Percentiles rank a stretch among this genome's conserved stretches.
These are phyloP conservation scores for Simmondsia chinensis DNA, from an alignment of 148 eudicot species.

Conservation along the genomic window DNA sequence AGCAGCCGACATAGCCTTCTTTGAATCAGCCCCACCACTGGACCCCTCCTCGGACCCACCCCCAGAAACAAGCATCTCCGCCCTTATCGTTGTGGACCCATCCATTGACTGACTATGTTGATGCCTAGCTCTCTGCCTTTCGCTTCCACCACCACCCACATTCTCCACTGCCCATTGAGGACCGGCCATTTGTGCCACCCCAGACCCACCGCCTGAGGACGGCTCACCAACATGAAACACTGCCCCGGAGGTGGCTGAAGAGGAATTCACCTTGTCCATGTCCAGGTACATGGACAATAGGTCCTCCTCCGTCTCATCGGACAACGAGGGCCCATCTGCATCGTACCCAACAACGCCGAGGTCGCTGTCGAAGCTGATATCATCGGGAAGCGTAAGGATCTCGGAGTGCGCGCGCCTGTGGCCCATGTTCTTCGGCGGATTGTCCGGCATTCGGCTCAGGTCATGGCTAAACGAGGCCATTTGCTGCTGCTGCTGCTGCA, in stretches of 20 bases:
- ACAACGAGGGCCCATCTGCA: constrained; percentile 72
- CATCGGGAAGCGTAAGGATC: constrained; percentile 88
- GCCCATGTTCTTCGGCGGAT: constrained; percentile 62
- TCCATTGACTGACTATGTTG: constrained; percentile 98
- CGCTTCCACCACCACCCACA: constrained; percentile 13
- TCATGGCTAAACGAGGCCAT: constrained; percentile 50
- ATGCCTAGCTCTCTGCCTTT: constrained; percentile 72
- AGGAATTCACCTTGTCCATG: constrained; percentile 80
- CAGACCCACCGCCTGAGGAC: constrained; percentile 23
- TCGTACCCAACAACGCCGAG: constrained; percentile 78
- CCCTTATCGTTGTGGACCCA: constrained; percentile 61
- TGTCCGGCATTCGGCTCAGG: constrained; percentile 92
- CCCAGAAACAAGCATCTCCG: constrained; percentile 75
- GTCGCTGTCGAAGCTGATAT: constrained; percentile 91
- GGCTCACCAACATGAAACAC: constrained; percentile 53
- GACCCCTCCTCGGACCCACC: constrained; percentile 43
- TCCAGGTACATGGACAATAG: constrained; percentile 87
- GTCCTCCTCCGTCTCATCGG: constrained; percentile 94
- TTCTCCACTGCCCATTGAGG: constrained; percentile 11
- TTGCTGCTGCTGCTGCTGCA: constrained; percentile 6
- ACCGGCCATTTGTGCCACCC: constrained; percentile 1
- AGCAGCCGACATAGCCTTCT: constrained; percentile 93
- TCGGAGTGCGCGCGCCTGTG: constrained; percentile 96
- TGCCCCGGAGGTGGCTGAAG: constrained; percentile 60
- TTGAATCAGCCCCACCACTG: constrained; percentile 54